Conservation (phyloP, 2,329 filamentous ascomycete genomes). For the Epichloe aotearoae region DNA sequence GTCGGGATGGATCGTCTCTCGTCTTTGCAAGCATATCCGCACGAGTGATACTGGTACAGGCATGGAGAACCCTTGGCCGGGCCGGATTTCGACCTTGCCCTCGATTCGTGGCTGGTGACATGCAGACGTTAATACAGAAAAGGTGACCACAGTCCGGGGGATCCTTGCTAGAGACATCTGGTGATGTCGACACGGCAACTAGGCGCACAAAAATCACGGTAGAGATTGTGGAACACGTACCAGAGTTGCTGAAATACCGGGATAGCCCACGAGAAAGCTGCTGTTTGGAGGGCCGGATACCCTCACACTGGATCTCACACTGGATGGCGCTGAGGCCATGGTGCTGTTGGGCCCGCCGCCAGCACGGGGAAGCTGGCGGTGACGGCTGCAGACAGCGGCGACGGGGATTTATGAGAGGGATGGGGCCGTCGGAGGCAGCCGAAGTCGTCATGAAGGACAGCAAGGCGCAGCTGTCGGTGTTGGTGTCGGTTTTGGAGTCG, state of each 20-base stretch:
- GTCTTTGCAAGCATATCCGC: constrained; percentile 82
- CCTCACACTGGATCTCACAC: constrained; percentile 69
- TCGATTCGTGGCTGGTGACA: constrained; percentile 73
- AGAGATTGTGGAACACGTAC: constrained; percentile 41
- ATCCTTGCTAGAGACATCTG: too few species aligned
- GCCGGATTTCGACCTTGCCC: constrained; percentile 93
- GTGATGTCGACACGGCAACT: too few species aligned
- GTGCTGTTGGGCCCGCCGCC: constrained; percentile 10
- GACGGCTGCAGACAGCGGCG: neutral
- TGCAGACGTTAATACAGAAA: neutral
- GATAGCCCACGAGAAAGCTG: constrained; percentile 92
- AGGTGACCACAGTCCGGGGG: neutral
- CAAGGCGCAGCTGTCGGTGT: neutral
- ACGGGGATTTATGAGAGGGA: neutral
- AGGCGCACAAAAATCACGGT: constrained; percentile 5
- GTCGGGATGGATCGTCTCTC: constrained; percentile 92
- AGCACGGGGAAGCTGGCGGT: constrained; percentile 5
- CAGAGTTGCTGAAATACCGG: constrained; percentile 92
- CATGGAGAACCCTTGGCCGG: constrained; percentile 70
- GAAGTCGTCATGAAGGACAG: constrained; percentile 1
- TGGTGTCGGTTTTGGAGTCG: neutral
- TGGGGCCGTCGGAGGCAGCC: neutral
- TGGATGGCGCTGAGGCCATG: constrained; percentile 24
- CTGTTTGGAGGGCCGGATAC: constrained; percentile 95
- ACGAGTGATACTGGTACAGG: constrained; percentile 87